Evolutionary conservation across 2,329 filamentous ascomycete species (phyloP), one percentile per base, ranked within the genome.

Genomic region (Knoxdaviesia proteae): DNA sequence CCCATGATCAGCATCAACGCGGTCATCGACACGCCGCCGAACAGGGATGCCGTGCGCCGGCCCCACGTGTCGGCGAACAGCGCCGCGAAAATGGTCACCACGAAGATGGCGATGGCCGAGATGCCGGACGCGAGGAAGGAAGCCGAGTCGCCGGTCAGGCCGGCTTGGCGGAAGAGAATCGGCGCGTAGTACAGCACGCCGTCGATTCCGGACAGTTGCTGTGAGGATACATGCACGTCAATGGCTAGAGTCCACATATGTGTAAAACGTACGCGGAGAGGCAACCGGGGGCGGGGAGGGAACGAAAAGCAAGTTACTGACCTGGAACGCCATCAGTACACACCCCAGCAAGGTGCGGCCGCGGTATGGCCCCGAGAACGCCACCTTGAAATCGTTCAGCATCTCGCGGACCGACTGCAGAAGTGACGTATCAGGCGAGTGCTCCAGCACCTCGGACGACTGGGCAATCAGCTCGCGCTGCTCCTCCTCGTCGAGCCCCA

Each of bases 101-200:
- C 60, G 11, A 76, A 61, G 45, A 75, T 74, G 3, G 70, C 60
- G 2, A 77, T 53, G 0, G 69, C 70, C 0, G 71, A 72, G 6
- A 77, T 61, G 0, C 72, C 71, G 0, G 71, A 75, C 0, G 72
- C 73, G 8, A 77, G 58, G 45, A 75, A 71, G 0, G 63, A 67
- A 1, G 67, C 64, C 44, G 64, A 60, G 7, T 65, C 59, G 2
- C 65, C 67, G 6, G 60, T 57, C 3, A 78, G 60, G 0, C 74
- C 74, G 0, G 74, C 71, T 44, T 74, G 69, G 20, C 64, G 58
- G 48, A 79, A 77, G 0, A 79, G 56, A 0, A 69, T 58, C 0
- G 75, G 74, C 0, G 73, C 70, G 44, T 79, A 78, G 47, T 72
- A 75, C 2, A 77, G 57, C 0, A 77, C 64, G 0, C 70, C 73